Evolutionary conservation across 495 filamentous ascomycete genomes (phyloP), one percentile per base, ranked within the genome.

Genomic region (Friedmanniomyces endolithicus): DNA sequence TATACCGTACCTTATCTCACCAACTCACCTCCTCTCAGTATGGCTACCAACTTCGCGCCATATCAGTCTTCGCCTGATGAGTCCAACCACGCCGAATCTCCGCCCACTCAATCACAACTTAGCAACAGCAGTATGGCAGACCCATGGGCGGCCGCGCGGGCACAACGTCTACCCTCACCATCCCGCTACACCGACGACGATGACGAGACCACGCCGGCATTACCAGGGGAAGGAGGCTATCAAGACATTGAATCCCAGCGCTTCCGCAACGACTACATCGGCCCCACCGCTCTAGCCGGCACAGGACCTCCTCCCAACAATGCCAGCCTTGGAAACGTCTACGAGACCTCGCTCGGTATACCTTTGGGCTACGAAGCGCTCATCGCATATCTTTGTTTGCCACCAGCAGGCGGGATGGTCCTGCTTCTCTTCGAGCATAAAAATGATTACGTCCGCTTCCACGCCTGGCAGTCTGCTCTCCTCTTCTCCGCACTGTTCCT

Each of bases 381-480:
- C 67, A 70, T 96, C 70, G 90, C 92, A 41, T 98, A 98, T 69
- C 66, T 96, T 60, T 75, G 83, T 56, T 69, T 94, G 19, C 92
- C 92, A 63, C 92, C 92, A 16, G 81, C 89, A 0, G 92, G 90
- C 25, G 86, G 82, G 25, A 86, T 95, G 11, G 69, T 95, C 59
- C 68, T 98, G 65, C 67, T 98, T 57, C 75, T 97, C 59, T 59
- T 88, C 55, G 92, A 98, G 76, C 79, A 88, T 62, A 90, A 92
- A 76, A 95, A 88, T 62, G 92, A 97, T 70, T 98, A 95, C 67
- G 92, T 98, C 35, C 74, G 92, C 61, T 95, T 95, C 58, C 92
- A 98, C 68, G 92, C 90, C 8, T 96, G 92, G 90, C 90, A 97
- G 70, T 86, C 83, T 3, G 84, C 84, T 56, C 76, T 97, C 68